Percentiles rank a stretch among this genome's conserved stretches.
Conservation (phyloP, 768 basidiomycete species). For the Pilatotrama ljubarskyi region DNA sequence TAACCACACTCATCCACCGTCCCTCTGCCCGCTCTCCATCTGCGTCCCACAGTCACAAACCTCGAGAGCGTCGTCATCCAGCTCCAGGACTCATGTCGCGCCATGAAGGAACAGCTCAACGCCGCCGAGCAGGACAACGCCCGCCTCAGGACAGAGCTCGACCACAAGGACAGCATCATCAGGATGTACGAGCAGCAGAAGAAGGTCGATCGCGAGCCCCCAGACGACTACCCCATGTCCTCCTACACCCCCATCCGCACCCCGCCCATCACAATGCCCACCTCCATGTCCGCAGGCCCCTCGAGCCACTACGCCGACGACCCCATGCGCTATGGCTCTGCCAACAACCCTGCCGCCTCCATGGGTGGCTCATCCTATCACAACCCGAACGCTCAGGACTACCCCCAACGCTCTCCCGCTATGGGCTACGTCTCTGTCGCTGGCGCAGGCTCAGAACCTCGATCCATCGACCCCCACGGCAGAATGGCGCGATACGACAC, state of each 20-base stretch:
- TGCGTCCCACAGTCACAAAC: conserved; percentile 54
- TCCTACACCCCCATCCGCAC: conserved; percentile 33
- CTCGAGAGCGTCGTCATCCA: conserved; percentile 83
- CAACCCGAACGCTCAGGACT: conserved; percentile 38
- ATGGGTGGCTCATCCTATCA: conserved; percentile 48
- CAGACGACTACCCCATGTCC: conserved; percentile 23
- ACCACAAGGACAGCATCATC: conserved; percentile 77
- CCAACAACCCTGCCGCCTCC: conserved; percentile 45
- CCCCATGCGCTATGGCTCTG: conserved; percentile 49
- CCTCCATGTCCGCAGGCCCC: conserved; percentile 30
- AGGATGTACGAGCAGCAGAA: conserved; percentile 60
- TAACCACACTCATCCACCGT: conserved; percentile 16
- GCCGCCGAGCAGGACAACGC: conserved; percentile 66
- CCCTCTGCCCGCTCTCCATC: background rate
- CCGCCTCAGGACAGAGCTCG: conserved; percentile 61
- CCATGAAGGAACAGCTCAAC: conserved; percentile 59
- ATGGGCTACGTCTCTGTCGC: conserved; percentile 33
- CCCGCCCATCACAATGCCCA: conserved; percentile 24
- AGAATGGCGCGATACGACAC: conserved; percentile 47
- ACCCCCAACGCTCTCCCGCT: conserved; percentile 51
- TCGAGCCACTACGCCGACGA: conserved; percentile 43
- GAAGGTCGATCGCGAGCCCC: conserved; percentile 43
- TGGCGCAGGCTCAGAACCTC: conserved; percentile 33
- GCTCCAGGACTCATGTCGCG: conserved; percentile 78
- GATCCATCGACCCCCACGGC: conserved; percentile 35